phyloP scores from a whole-genome alignment of 2,329 filamentous ascomycete species.

The Diaporthe citri region DNA sequence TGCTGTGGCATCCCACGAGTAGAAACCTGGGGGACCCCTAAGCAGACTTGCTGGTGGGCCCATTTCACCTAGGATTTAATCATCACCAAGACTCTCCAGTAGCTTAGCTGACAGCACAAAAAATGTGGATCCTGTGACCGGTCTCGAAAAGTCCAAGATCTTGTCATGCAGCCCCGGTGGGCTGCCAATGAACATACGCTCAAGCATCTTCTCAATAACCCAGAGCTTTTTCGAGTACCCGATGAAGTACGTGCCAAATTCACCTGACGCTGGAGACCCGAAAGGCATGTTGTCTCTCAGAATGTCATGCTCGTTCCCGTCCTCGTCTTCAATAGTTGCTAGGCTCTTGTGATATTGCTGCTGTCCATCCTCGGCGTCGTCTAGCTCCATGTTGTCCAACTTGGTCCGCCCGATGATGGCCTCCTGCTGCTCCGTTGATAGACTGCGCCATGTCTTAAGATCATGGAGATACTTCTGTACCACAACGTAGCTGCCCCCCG shows the following conservation, averaged over 20 bases:
- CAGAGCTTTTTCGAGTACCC: neutral
- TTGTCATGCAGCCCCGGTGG: conserved; percentile 1
- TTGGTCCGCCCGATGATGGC: conserved; percentile 5
- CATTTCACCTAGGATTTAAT: neutral
- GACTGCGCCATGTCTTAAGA: neutral
- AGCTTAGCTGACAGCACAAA: conserved; percentile 4
- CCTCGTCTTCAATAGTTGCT: neutral
- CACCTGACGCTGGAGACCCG: neutral
- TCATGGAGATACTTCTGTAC: conserved; percentile 1
- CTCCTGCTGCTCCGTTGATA: conserved; percentile 8
- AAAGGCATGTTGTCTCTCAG: conserved; percentile 8
- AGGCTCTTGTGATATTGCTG: conserved; percentile 10
- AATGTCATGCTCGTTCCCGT: neutral
- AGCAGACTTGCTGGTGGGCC: neutral
- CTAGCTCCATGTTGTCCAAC: neutral
- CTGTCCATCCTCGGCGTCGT: neutral
- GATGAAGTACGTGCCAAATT: conserved; percentile 3
- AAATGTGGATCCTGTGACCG: neutral
- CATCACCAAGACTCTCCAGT: neutral
- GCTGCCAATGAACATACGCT: neutral
- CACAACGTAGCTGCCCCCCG: neutral
- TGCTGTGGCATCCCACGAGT: neutral
- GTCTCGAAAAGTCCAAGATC: neutral
- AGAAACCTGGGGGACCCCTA: neutral
- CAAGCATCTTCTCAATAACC: conserved; percentile 10